Percentiles rank a stretch among this genome's conserved stretches.
Evolutionary conservation across 2,329 filamentous ascomycete species (phyloP).

Genomic region (Hymenoscyphus repandus): DNA sequence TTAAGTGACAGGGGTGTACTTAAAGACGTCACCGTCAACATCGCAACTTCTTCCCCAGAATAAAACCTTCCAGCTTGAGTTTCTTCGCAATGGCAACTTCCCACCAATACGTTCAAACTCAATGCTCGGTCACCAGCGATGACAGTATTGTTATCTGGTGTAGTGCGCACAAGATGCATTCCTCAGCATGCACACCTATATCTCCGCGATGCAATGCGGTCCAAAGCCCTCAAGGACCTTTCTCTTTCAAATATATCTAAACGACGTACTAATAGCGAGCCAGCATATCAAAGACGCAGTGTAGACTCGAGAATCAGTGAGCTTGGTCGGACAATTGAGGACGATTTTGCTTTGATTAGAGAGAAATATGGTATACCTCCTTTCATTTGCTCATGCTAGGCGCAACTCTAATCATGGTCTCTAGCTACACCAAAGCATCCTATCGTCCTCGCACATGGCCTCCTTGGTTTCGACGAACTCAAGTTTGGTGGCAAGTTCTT

Average conservation of each 20-base stretch:
- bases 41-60: conserved; percentile 10
- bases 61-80: conserved; percentile 12
- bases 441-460: conserved; percentile 60
- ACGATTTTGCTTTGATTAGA: conserved; percentile 56
- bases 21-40: conserved; percentile 24
- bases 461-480: conserved; percentile 59
- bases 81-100: conserved; percentile 12
- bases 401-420: conserved; percentile 1
- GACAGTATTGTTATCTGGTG: conserved; percentile 25
- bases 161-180: conserved; percentile 24
- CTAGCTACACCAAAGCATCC: conserved; percentile 50
- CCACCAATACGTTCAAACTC: conserved; percentile 14
- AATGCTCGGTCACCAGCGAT: conserved; percentile 24
- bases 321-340: conserved; percentile 48
- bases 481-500: conserved; percentile 43
- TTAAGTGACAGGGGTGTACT: background rate
- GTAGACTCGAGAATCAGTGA: conserved; percentile 45
- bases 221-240: background rate
- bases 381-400: background rate
- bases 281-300: conserved; percentile 12
- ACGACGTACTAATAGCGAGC: background rate
- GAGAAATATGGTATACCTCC: conserved; percentile 46
- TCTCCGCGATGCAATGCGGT: background rate
- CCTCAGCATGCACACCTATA: conserved; percentile 14
- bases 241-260: conserved; percentile 4